Conservation (phyloP, 495 filamentous ascomycete genomes). For the Talaromyces borbonicus region DNA sequence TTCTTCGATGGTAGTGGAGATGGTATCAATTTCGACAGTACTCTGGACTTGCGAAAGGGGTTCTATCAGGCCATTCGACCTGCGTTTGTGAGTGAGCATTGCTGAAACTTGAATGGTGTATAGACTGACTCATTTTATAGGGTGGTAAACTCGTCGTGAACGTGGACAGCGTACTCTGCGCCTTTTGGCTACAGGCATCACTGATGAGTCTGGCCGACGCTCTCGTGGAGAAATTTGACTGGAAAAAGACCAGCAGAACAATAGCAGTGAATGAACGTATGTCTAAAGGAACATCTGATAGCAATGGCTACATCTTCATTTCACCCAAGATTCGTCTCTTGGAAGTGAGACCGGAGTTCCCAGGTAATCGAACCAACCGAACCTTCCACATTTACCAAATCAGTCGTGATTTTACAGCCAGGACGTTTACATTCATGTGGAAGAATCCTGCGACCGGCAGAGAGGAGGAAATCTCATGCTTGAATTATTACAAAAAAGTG, state of each 20-base stretch:
- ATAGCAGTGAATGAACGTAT: not conserved
- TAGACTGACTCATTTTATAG: conserved; percentile 15
- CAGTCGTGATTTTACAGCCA: conserved; percentile 14
- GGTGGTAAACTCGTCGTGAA: conserved; percentile 60
- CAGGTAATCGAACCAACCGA: not conserved
- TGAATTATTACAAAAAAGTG: conserved; percentile 54
- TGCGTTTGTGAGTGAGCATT: conserved; percentile 37
- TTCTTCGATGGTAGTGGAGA: conserved; percentile 47
- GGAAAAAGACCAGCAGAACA: conserved; percentile 1
- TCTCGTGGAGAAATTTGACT: not conserved
- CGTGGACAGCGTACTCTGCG: conserved; percentile 48
- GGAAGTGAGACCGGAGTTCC: conserved; percentile 1
- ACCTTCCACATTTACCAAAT: not conserved
- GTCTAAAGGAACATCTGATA: not conserved
- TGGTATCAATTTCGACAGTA: conserved; percentile 36
- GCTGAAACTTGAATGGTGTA: too few species aligned
- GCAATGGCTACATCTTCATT: not conserved
- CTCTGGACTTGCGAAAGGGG: conserved; percentile 72
- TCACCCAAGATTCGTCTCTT: not conserved
- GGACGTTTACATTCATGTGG: conserved; percentile 23
- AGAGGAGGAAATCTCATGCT: conserved; percentile 37
- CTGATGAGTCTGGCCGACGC: conserved; percentile 6
- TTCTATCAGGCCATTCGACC: conserved; percentile 73
- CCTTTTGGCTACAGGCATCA: conserved; percentile 47
- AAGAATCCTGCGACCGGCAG: conserved; percentile 38